Evolutionary conservation across 257 asterid genomes (phyloP), one percentile per base, ranked within the genome.

Genomic region (Solanum appendiculatum): DNA sequence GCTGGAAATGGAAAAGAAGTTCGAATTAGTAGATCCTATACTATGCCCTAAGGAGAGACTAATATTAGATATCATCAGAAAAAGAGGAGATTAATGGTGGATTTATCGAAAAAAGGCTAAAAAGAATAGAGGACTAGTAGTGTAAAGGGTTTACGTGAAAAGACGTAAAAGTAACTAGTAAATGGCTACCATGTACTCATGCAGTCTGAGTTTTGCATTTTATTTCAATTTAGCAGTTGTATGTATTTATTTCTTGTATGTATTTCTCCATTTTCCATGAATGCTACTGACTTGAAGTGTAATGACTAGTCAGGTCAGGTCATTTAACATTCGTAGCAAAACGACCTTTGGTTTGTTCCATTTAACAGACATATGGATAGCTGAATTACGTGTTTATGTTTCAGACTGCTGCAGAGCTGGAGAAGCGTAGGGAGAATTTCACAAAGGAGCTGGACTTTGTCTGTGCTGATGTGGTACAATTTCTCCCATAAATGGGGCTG

Each of bases 391-490:
- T 54, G 56, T 75, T 42, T 89, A 85, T 80, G 11, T 88, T 63
- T 36, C 91, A 96, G 99, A 94, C 94, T 87, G 99, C 98, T 82
- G 99, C 99, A 73, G 99, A 96, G 93, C 87, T 91, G 91, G 97
- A 95, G 86, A 89, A 84, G 83, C 98, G 99, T 14, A 88, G 96
- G 90, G 98, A 96, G 87, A 96, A 96, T 31, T 96, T 96, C 91
- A 86, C 88, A 89, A 96, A 95, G 95, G 99, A 96, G 91, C 95
- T 96, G 9, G 98, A 96, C 91, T 95, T 96, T 89, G 99, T 96
- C 86, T 91, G 88, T 39, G 98, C 98, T 87, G 98, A 96, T 86
- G 99, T 95, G 98, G 99, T 96, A 93, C 87, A 91, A 36, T 74
- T 86, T 78, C 64, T 80, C 63, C 42, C 85, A 27, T 29, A 44